These are phyloP conservation scores for Macrocybe sp. DNA, from an alignment of 1,284 basidiomycete species.

Conservation along the genomic window DNA sequence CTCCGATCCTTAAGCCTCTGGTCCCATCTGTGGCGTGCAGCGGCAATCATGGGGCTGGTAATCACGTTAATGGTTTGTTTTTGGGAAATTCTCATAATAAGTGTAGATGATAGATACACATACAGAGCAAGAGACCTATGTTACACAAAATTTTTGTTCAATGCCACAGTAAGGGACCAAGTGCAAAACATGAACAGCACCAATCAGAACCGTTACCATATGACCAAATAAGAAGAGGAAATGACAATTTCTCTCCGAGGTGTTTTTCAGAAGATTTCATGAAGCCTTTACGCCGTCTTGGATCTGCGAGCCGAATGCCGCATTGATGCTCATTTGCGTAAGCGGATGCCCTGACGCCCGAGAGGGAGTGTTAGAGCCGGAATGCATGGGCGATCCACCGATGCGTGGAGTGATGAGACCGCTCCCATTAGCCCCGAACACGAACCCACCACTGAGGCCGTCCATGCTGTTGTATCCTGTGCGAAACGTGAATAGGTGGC, in stretches of 20 bases:
- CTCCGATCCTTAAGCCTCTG: too few relatives aligned
- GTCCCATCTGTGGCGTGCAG: too few relatives aligned
- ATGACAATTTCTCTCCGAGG: conserved; percentile 2
- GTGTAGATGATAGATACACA: too few relatives aligned
- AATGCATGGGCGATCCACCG: conserved; percentile 37
- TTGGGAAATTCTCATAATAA: too few relatives aligned
- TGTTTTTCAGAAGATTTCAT: conserved; percentile 11
- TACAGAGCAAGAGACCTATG: too few relatives aligned
- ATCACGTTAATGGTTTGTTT: too few relatives aligned
- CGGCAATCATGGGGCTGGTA: too few relatives aligned
- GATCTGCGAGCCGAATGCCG: conserved; percentile 32
- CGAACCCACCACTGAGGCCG: conserved; percentile 75
- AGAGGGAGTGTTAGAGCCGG: conserved; percentile 38
- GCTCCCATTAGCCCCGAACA: conserved; percentile 75
- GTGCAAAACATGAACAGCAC: too few relatives aligned
- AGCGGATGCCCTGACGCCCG: conserved; percentile 24
- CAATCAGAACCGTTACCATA: too few relatives aligned
- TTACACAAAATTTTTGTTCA: too few relatives aligned
- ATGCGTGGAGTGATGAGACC: conserved; percentile 60
- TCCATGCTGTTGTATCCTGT: conserved; percentile 78
- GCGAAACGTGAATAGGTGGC: conserved; percentile 6
- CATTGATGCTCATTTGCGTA: conserved; percentile 39
- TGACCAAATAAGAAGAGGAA: not conserved
- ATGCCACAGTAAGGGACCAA: too few relatives aligned
- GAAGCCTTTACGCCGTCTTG: conserved; percentile 25